Percentiles rank a stretch among this genome's conserved stretches.
Evolutionary conservation across 805 yeast species (phyloP).

Genomic region (Ogataea henricii): DNA sequence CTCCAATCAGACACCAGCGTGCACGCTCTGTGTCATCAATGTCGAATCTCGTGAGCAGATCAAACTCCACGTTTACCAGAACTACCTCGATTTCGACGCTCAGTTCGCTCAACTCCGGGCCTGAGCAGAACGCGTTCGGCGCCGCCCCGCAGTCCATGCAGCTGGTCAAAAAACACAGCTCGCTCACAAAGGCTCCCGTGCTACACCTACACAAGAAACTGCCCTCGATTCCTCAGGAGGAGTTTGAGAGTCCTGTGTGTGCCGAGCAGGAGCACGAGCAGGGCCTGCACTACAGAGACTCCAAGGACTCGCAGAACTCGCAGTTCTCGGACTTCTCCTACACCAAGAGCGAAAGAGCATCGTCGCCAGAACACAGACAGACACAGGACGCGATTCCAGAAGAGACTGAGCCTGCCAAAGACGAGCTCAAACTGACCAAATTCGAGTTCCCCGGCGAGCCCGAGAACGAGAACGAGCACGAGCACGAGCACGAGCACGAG

Average conservation of each 20-base stretch:
- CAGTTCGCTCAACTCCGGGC: constrained; percentile 21
- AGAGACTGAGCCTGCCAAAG: constrained; percentile 12
- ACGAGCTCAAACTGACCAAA: constrained; percentile 18
- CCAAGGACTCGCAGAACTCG: constrained; percentile 9
- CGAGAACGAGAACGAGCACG: too few species aligned
- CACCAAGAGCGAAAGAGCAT: constrained; percentile 9
- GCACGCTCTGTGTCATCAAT: constrained; percentile 20
- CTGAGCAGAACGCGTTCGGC: constrained; percentile 6
- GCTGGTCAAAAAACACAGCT: constrained; percentile 6
- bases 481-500: too few species aligned
- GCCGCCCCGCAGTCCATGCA: neutral
- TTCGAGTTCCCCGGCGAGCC: constrained; percentile 20
- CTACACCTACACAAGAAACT: constrained; percentile 16
- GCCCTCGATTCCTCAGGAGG: constrained; percentile 28
- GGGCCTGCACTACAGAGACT: constrained; percentile 4
- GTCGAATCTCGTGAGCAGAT: constrained; percentile 24
- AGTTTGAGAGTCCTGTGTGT: neutral
- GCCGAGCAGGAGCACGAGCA: constrained; percentile 2
- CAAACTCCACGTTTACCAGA: constrained; percentile 33
- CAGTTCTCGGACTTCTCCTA: constrained; percentile 14
- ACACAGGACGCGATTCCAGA: constrained; percentile 13
- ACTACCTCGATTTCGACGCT: constrained; percentile 31
- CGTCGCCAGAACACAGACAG: constrained; percentile 8
- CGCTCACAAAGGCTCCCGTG: constrained; percentile 4
- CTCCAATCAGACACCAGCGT: constrained; percentile 17